Percentiles rank a stretch among this genome's conserved stretches.
Evolutionary conservation across 2,329 filamentous ascomycete genomes (phyloP).

Genomic region (Xylariaceae sp.): DNA sequence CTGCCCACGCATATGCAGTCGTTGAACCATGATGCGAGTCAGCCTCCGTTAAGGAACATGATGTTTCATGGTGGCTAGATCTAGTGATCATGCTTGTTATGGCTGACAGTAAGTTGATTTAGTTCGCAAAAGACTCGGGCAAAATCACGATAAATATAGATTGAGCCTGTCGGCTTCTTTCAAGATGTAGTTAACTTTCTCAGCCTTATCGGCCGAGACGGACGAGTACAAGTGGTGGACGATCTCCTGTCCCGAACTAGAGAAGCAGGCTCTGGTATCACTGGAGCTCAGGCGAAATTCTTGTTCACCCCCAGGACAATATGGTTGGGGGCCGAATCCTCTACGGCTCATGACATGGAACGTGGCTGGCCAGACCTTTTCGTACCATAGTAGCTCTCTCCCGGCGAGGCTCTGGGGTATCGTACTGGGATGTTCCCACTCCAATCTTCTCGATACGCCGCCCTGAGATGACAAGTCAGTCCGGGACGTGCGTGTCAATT

Average conservation of each 20-base stretch:
- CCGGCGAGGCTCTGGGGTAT: background rate
- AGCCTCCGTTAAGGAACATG: background rate
- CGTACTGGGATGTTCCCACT: background rate
- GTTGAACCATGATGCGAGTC: background rate
- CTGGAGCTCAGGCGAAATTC: slow-evolving; percentile 12
- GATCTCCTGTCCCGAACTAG: slow-evolving; percentile 10
- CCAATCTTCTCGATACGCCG: background rate
- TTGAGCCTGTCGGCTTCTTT: background rate
- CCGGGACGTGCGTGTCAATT: background rate
- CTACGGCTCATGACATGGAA: background rate
- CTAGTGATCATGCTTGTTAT: background rate
- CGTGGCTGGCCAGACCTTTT: background rate
- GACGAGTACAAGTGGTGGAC: slow-evolving; percentile 7
- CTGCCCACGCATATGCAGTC: background rate
- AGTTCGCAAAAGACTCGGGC: background rate
- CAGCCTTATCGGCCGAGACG: background rate
- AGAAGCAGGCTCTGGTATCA: slow-evolving; percentile 25
- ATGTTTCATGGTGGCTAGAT: background rate
- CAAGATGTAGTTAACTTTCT: slow-evolving; percentile 4
- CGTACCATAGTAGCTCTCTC: background rate
- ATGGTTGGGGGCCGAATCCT: slow-evolving; percentile 1
- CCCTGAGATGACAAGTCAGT: background rate
- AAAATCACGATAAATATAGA: background rate
- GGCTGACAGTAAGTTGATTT: background rate
- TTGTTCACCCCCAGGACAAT: slow-evolving; percentile 14